Percentiles rank a stretch among this genome's conserved stretches.
Conservation (phyloP, 805 yeast species). For the Nematodospora valgi region DNA sequence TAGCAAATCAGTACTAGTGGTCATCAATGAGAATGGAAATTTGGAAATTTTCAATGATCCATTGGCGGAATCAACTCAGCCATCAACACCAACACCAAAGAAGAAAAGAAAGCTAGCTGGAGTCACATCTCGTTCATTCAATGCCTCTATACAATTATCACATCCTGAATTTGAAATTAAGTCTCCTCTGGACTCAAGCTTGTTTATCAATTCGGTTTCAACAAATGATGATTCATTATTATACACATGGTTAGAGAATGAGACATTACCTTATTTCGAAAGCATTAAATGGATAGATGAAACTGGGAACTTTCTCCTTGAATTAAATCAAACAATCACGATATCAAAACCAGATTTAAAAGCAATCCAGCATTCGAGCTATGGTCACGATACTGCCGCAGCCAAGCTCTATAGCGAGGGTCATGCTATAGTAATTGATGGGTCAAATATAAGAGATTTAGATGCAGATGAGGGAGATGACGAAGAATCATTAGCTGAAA, state of each 20-base stretch:
- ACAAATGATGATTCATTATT: conserved; percentile 31
- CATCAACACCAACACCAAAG: conserved; percentile 27
- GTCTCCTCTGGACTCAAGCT: conserved; percentile 23
- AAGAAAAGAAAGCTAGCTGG: conserved; percentile 40
- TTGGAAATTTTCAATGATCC: conserved; percentile 72
- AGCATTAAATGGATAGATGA: conserved; percentile 46
- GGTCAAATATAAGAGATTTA: conserved; percentile 58
- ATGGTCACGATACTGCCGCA: conserved; percentile 52
- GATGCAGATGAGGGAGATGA: conserved; percentile 45
- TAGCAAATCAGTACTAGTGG: conserved; percentile 40
- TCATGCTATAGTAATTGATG: conserved; percentile 58
- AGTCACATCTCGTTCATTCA: conserved; percentile 50
- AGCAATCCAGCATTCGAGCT: conserved; percentile 40
- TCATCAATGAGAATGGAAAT: conserved; percentile 70
- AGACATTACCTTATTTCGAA: conserved; percentile 55
- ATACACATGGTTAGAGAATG: conserved; percentile 62
- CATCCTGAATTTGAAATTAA: conserved; percentile 44
- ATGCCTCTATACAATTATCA: conserved; percentile 42
- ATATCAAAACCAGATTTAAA: conserved; percentile 42
- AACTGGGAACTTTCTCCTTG: conserved; percentile 20
- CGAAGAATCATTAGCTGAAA: conserved; percentile 53
- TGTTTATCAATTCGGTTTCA: conserved; percentile 28
- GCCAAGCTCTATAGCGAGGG: conserved; percentile 58
- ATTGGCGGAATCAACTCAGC: conserved; percentile 24
- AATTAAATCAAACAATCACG: conserved; percentile 17